phyloP scores from a whole-genome alignment of 306 rosid genomes.

The Glycine tomentella region DNA sequence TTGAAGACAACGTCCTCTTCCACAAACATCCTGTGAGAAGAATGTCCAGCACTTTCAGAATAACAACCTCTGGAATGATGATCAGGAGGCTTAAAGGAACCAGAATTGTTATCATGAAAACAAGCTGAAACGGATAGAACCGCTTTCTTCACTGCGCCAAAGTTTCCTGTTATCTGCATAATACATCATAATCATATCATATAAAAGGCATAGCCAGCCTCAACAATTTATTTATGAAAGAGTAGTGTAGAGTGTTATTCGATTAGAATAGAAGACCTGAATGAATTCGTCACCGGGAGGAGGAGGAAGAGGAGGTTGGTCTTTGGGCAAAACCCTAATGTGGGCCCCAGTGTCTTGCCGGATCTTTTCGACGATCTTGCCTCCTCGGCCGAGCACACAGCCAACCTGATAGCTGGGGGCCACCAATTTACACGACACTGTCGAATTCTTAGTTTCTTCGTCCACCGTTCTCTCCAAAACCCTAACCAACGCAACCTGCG shows the following conservation, averaged over 20 bases:
- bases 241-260: too few relatives aligned
- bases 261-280: slow-evolving; percentile 51
- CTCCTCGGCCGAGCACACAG: slow-evolving; percentile 73
- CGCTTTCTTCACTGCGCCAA: slow-evolving; percentile 77
- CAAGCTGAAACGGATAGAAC: slow-evolving; percentile 72
- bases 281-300: slow-evolving; percentile 71
- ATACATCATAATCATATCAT: background rate
- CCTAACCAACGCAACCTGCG: slow-evolving; percentile 68
- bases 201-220: background rate
- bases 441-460: slow-evolving; percentile 32
- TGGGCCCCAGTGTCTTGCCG: slow-evolving; percentile 82
- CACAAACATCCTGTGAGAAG: slow-evolving; percentile 64
- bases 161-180: slow-evolving; percentile 74
- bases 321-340: slow-evolving; percentile 69
- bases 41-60: slow-evolving; percentile 57
- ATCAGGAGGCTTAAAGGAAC: slow-evolving; percentile 58
- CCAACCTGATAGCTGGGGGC: slow-evolving; percentile 76
- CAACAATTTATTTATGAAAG: too few relatives aligned
- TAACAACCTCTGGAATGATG: slow-evolving; percentile 67
- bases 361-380: slow-evolving; percentile 71
- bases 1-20: slow-evolving; percentile 90
- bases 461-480: slow-evolving; percentile 62
- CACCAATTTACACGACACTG: slow-evolving; percentile 65
- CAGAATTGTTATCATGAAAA: slow-evolving; percentile 68
- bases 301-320: slow-evolving; percentile 62